Evolutionary conservation across 129 eudicot species (phyloP).

Genomic region (Helichrysum umbraculigerum): DNA sequence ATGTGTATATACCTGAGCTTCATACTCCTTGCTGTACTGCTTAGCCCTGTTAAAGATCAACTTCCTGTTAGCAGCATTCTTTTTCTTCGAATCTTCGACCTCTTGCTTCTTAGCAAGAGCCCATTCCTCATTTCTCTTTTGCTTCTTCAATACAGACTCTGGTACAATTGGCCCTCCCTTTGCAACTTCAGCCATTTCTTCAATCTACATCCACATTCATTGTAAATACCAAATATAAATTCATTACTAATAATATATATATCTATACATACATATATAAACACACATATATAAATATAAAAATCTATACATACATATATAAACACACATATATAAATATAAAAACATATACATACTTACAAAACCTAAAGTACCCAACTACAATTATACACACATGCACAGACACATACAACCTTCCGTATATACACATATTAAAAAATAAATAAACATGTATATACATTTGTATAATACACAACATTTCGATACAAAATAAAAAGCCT

Average conservation of each 20-base stretch:
- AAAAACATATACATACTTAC: background rate
- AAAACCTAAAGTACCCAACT: background rate
- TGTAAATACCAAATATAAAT: background rate
- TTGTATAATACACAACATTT: background rate
- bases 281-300: no score
- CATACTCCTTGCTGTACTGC: slow-evolving; percentile 68
- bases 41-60: slow-evolving; percentile 42
- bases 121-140: slow-evolving; percentile 85
- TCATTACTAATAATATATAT: no score
- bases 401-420: background rate
- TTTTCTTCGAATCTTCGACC: slow-evolving; percentile 53
- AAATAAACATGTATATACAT: background rate
- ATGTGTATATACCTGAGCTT: slow-evolving; percentile 52
- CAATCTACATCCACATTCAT: slow-evolving; percentile 4
- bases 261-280: background rate
- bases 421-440: background rate
- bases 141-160: slow-evolving; percentile 86
- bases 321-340: background rate
- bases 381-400: background rate
- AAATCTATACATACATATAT: background rate
- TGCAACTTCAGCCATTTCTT: slow-evolving; percentile 62
- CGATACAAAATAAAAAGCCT: background rate
- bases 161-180: slow-evolving; percentile 59
- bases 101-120: slow-evolving; percentile 67
- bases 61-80: slow-evolving; percentile 67